Base-by-base conservation (phyloP, 1,284 basidiomycete species). In the Irpex sp. region DNA sequence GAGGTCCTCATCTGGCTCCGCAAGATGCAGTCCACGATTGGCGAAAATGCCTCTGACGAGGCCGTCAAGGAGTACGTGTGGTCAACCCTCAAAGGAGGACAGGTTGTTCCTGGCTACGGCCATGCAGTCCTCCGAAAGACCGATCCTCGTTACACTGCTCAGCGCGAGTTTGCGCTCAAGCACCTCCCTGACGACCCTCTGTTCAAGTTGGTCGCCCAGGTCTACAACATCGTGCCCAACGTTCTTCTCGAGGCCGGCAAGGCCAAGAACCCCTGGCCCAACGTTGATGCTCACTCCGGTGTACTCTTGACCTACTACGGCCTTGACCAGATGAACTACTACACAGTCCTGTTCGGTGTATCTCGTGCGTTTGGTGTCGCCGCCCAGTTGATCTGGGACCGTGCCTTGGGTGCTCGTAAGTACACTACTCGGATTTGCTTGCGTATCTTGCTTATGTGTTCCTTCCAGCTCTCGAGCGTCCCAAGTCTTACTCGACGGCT, bases 111-210 rank as follows among this genome's bases (percentile, higher is more conserved):
- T 59, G 95, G 95, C 60, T 96, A 96, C 73, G 96, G 96, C 59
- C 97, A 98, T 80, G 96, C 97, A 70, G 96, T 99, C 59, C 84
- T 99, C 66, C 86, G 96, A 76, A 97, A 97, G 86, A 96, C 95
- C 53, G 97, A 99, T 82, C 97, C 97, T 63, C 94, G 97, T 66
- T 98, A 98, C 84, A 91, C 88, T 65, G 97, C 97, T 62, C 94
- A 97, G 75, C 90, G 94, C 71, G 93, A 96, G 78, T 97, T 97
- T 69, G 95, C 94, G 36, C 81, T 94, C 72, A 93, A 94, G 80
- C 93, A 96, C 78, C 79, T 97, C 59, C 90, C 93, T 37, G 77
- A 92, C 37, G 90, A 97, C 81, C 89, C 93, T 58, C 76, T 96
- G 74, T 97, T 97, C 87, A 94, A 92, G 82, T 88, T 97, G 68